Conservation (phyloP, 2,329 filamentous ascomycete genomes). For the Mycosphaerelloides madeirae region DNA sequence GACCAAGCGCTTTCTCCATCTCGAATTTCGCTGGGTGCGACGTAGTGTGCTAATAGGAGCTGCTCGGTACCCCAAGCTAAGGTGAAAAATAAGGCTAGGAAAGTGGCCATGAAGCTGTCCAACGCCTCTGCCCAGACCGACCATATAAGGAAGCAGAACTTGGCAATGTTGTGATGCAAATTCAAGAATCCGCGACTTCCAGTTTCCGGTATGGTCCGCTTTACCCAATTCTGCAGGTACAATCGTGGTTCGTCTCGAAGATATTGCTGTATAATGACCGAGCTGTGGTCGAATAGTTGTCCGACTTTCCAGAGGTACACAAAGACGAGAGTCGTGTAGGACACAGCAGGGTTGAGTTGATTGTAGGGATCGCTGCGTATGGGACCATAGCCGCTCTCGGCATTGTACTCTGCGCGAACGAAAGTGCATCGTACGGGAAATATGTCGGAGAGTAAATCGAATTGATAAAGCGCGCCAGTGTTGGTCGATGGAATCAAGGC, state of each 20-base stretch:
- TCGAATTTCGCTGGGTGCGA: not conserved
- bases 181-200: not conserved
- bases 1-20: not conserved
- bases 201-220: not conserved
- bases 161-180: not conserved
- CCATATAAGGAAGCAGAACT: not conserved
- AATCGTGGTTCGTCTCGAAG: slow-evolving; percentile 1
- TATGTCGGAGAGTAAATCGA: not conserved
- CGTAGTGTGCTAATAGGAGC: not conserved
- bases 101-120: slow-evolving; percentile 3
- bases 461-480: not conserved
- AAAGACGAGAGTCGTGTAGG: not conserved
- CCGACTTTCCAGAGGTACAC: slow-evolving; percentile 11
- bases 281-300: slow-evolving; percentile 7
- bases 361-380: not conserved
- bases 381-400: too few relatives aligned
- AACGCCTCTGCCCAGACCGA: not conserved
- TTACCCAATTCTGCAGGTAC: slow-evolving; percentile 1
- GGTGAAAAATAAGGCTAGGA: not conserved
- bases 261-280: not conserved
- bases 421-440: too few relatives aligned
- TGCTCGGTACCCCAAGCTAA: slow-evolving; percentile 6
- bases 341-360: not conserved
- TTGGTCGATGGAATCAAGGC: slow-evolving; percentile 3
- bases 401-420: too few relatives aligned